Conservation (phyloP, 306 rosid genomes). For the Elaeagnus macrophylla region DNA sequence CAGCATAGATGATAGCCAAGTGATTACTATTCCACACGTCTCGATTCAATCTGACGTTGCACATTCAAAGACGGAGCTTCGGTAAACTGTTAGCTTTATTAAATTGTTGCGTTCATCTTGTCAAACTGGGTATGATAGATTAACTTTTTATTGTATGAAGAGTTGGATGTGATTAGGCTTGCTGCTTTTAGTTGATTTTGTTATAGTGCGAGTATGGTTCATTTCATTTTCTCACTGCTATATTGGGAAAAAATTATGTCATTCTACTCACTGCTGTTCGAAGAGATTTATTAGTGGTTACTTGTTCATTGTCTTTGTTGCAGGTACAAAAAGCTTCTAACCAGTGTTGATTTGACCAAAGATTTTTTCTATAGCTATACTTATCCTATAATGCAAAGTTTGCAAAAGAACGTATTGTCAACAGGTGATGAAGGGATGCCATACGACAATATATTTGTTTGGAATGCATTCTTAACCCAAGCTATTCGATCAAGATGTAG, state of each 20-base stretch:
- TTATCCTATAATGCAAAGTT: constrained; percentile 91
- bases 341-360: constrained; percentile 88
- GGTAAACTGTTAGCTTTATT: constrained; percentile 26
- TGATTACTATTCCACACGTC: constrained; percentile 73
- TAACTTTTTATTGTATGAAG: not conserved
- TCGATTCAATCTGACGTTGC: constrained; percentile 77
- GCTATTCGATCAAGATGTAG: constrained; percentile 80
- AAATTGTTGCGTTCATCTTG: not conserved
- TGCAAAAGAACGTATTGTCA: constrained; percentile 67
- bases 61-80: constrained; percentile 75
- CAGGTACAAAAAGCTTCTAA: constrained; percentile 86
- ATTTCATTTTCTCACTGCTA: not conserved
- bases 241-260: too few relatives aligned
- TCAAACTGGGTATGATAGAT: not conserved
- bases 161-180: not conserved
- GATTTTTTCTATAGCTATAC: constrained; percentile 94
- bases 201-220: not conserved
- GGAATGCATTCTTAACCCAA: constrained; percentile 89
- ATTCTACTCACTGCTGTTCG: too few relatives aligned
- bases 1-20: constrained; percentile 69
- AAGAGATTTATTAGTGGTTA: not conserved
- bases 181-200: not conserved
- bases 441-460: constrained; percentile 80
- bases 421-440: constrained; percentile 55
- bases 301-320: constrained; percentile 12